These are phyloP conservation scores for Balansia obtecta DNA, from an alignment of 2,329 filamentous ascomycete species.

Conservation along the genomic window DNA sequence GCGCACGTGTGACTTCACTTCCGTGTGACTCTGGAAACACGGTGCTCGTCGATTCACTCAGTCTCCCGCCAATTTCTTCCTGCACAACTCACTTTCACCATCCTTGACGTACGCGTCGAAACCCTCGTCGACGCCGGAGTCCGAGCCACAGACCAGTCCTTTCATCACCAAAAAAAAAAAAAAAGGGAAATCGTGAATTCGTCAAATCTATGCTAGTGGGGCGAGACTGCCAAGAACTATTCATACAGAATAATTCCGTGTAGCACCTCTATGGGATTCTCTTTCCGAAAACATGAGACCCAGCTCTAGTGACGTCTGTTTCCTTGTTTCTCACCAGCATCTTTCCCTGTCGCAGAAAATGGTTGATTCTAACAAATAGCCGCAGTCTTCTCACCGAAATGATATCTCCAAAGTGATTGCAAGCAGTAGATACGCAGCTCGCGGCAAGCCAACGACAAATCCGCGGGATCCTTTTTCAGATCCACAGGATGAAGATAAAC, in stretches of 20 bases:
- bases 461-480: constrained; percentile 5
- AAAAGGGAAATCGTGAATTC: background rate
- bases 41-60: no score
- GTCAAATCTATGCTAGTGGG: background rate
- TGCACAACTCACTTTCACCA: no score
- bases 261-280: background rate
- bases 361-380: background rate
- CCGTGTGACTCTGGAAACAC: no score
- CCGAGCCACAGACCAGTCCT: background rate
- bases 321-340: background rate
- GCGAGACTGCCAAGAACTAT: background rate
- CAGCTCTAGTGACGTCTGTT: constrained; percentile 1
- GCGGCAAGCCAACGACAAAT: background rate
- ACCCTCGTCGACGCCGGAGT: background rate
- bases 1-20: no score
- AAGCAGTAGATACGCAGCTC: background rate
- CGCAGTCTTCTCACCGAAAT: constrained; percentile 4
- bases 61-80: no score
- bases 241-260: background rate
- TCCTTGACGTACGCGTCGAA: no score
- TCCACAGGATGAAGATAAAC: constrained; percentile 5
- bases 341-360: no score
- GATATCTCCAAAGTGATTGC: background rate
- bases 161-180: background rate
- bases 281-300: background rate